Evolutionary conservation across 441 rosid genomes (phyloP), one percentile per base, ranked within the genome.

Genomic region (Jatropha podagrica): DNA sequence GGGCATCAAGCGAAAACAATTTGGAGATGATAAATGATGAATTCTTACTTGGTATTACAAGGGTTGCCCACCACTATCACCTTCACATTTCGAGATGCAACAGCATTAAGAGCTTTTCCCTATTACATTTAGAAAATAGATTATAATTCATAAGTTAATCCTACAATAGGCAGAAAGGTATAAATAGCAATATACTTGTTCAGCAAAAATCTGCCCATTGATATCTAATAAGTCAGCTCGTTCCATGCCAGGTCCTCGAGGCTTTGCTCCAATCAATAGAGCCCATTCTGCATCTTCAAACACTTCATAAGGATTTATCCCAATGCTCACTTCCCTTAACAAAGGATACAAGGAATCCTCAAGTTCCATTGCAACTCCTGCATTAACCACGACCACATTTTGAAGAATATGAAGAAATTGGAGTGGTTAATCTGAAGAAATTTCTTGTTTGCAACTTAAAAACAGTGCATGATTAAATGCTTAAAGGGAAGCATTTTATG

Each of bases 51-150:
- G 77, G 99, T 95, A 81, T 95, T 93, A 83, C 99, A 95, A 72
- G 99, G 99, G 71, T 95, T 95, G 72, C 99, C 98, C 44, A 93
- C 99, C 1, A 95, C 97, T 56, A 95, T 83, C 68, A 95, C 98
- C 85, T 93, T 95, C 62, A 91, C 97, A 66, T 93, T 86, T 68
- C 63, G 89, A 65, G 97, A 95, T 44, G 99, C 99, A 46, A 83
- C 97, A n/a, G 95, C 88, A 82, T 95, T 93, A 52, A 95, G 95
- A 81, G 98, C 98, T 86, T 88, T 95, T n/a, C 99, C 99, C 88
- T 92, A 65, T 27, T 67, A 76, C 11, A 60, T 81, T 72, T 42
- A 54, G 51, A 32, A 70, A 20, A 51, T 56, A 41, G 62, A 69
- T 72, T 18, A 49, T 23, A 62, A 74, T 11, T 54, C 18, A 54